Conservation (phyloP, 345 rosid species). For the Brassica nigra region DNA sequence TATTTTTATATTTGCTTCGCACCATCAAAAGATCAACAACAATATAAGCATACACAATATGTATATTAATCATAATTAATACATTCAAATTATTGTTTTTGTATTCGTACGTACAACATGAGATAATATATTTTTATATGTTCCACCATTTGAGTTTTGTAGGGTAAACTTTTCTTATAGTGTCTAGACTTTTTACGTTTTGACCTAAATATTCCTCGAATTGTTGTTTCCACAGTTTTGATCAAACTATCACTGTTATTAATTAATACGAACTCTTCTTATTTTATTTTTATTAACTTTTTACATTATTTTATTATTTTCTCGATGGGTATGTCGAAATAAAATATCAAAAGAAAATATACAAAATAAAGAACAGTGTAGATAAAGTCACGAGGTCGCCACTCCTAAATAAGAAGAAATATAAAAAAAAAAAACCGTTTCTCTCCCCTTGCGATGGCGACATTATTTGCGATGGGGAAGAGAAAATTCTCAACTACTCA, state of each 20-base stretch:
- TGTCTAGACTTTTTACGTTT: not conserved
- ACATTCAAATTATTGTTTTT: not conserved
- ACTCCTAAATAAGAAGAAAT: too few species aligned
- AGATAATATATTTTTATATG: not conserved
- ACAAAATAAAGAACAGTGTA: slow-evolving; percentile 29
- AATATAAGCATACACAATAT: not conserved
- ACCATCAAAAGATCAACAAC: not conserved
- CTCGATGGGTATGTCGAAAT: not conserved
- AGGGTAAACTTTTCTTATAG: not conserved
- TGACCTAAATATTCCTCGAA: not conserved
- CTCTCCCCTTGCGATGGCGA: too few species aligned
- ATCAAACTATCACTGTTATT: not conserved
- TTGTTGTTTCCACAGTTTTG: not conserved
- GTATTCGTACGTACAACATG: not conserved
- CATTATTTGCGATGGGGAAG: too few species aligned
- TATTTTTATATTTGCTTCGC: not conserved
- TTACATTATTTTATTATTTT: not conserved
- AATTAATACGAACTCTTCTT: not conserved
- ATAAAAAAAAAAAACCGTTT: too few species aligned
- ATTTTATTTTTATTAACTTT: not conserved
- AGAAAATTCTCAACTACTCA: too few species aligned
- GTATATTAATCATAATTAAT: too few species aligned
- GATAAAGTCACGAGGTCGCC: slow-evolving; percentile 21
- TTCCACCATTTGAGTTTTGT: not conserved
- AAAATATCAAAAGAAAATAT: not conserved